Evolutionary conservation across 2,329 filamentous ascomycete species (phyloP).

Genomic region (Kalmusia sp.): DNA sequence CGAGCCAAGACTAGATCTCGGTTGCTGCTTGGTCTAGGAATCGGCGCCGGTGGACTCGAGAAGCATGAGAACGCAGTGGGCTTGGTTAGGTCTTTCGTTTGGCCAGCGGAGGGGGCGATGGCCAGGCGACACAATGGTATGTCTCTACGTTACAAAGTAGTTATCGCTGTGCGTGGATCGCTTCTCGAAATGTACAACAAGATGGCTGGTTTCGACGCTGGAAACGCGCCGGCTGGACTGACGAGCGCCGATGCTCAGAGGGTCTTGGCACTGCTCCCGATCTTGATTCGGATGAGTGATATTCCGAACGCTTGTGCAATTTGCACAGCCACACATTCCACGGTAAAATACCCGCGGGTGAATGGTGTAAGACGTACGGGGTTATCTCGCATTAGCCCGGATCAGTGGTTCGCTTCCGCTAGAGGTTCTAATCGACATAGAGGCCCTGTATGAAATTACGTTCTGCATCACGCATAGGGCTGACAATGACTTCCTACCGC

Average conservation of each 20-base stretch:
- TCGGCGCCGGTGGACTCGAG: constrained; percentile 9
- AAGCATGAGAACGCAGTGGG: constrained; percentile 9
- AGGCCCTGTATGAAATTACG: too few relatives aligned
- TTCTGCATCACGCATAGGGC: too few relatives aligned
- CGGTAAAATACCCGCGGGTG: too few relatives aligned
- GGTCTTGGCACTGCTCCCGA: constrained; percentile 4
- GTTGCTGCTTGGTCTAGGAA: constrained; percentile 3
- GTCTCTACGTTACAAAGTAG: constrained; percentile 7
- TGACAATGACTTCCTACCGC: too few relatives aligned
- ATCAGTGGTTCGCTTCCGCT: too few relatives aligned
- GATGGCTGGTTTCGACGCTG: constrained; percentile 4
- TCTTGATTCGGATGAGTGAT: constrained; percentile 5
- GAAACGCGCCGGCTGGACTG: constrained; percentile 3
- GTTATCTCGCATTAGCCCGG: too few relatives aligned
- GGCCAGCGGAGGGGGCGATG: not conserved
- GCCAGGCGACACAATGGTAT: constrained; percentile 4
- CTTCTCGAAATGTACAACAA: constrained; percentile 7
- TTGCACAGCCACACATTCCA: too few relatives aligned
- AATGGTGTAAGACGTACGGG: too few relatives aligned
- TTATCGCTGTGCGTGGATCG: constrained; percentile 8
- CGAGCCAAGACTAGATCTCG: not conserved
- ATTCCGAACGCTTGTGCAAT: constrained; percentile 2
- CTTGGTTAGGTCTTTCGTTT: constrained; percentile 4
- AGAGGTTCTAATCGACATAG: too few relatives aligned
- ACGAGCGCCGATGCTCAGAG: not conserved